phyloP scores from a whole-genome alignment of 2,329 filamentous ascomycete genomes.

The Cladosporium sp. region DNA sequence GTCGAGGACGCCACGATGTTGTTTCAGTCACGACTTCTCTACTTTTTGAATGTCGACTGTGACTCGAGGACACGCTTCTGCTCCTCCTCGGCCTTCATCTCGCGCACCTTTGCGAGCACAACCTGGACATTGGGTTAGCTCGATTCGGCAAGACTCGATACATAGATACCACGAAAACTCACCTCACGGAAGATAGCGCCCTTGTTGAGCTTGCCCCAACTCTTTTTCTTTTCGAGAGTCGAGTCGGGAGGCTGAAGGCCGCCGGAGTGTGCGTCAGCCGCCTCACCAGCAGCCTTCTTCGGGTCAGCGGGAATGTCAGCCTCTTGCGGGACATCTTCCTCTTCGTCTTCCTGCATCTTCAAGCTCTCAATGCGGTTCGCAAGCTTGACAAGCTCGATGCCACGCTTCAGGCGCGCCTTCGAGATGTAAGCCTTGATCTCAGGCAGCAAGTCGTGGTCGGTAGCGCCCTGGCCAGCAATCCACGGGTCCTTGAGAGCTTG shows the following conservation, averaged over 20 bases:
- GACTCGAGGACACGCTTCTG: conserved; percentile 23
- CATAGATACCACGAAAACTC: conserved; percentile 2
- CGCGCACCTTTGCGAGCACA: conserved; percentile 85
- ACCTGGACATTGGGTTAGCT: conserved; percentile 23
- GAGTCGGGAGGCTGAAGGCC: conserved; percentile 23
- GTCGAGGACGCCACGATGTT: background rate
- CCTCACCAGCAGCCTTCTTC: conserved; percentile 51
- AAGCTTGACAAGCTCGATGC: conserved; percentile 94
- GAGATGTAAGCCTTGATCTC: conserved; percentile 94
- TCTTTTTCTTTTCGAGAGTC: conserved; percentile 40
- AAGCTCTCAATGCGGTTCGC: conserved; percentile 92
- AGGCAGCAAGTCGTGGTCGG: conserved; percentile 93
- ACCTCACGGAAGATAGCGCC: conserved; percentile 88
- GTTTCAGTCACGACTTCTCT: background rate
- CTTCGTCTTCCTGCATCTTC: conserved; percentile 88
- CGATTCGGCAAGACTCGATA: background rate
- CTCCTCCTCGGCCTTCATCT: conserved; percentile 84
- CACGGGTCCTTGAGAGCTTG: conserved; percentile 47
- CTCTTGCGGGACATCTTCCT: conserved; percentile 60
- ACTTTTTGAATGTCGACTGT: conserved; percentile 1
- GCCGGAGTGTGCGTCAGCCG: conserved; percentile 30
- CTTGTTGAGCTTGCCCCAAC: conserved; percentile 56
- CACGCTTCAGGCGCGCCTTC: conserved; percentile 82
- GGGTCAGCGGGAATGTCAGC: conserved; percentile 61
- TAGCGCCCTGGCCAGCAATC: conserved; percentile 87